A percentile compares a stretch with the other conserved stretches of the same genome.
Evolutionary conservation across 805 yeast genomes (phyloP).

Genomic region (Kregervanrija fluxuum): DNA sequence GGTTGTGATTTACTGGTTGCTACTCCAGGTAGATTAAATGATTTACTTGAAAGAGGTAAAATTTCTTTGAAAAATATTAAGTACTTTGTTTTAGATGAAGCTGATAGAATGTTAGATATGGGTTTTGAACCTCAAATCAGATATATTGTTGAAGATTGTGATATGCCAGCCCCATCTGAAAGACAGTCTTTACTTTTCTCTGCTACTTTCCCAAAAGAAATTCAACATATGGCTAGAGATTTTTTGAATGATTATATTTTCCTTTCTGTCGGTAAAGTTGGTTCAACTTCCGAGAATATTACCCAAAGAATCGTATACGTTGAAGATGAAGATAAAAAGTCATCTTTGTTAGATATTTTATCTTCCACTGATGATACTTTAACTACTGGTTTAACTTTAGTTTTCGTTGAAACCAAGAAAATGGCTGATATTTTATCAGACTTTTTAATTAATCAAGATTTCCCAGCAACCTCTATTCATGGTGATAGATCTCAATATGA

Average conservation of each 20-base stretch:
- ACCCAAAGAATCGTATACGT: constrained; percentile 91
- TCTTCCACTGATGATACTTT: constrained; percentile 55
- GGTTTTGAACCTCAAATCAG: constrained; percentile 99
- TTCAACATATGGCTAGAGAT: constrained; percentile 94
- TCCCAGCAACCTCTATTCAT: constrained; percentile 97
- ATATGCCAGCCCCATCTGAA: constrained; percentile 85
- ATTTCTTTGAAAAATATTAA: constrained; percentile 85
- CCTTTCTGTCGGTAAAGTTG: constrained; percentile 97
- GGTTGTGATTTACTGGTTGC: constrained; percentile 97
- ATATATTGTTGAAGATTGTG: constrained; percentile 95
- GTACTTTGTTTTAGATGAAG: constrained; percentile 95
- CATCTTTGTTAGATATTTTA: constrained; percentile 82
- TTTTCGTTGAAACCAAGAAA: constrained; percentile 97
- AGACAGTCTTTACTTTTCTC: constrained; percentile 98
- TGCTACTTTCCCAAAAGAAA: constrained; percentile 98
- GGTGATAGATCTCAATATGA: constrained; percentile 98
- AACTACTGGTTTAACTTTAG: constrained; percentile 71
- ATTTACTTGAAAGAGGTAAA: constrained; percentile 89
- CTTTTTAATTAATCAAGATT: constrained; percentile 77
- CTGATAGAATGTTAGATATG: constrained; percentile 99
- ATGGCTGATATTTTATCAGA: constrained; percentile 96
- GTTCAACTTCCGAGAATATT: constrained; percentile 97
- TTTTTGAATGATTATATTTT: constrained; percentile 93
- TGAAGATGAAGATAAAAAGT: constrained; percentile 88
- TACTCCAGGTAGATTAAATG: constrained; percentile 98